Evolutionary conservation across 2,329 filamentous ascomycete species (phyloP), one percentile per base, ranked within the genome.

Genomic region (Davidsoniella australis): DNA sequence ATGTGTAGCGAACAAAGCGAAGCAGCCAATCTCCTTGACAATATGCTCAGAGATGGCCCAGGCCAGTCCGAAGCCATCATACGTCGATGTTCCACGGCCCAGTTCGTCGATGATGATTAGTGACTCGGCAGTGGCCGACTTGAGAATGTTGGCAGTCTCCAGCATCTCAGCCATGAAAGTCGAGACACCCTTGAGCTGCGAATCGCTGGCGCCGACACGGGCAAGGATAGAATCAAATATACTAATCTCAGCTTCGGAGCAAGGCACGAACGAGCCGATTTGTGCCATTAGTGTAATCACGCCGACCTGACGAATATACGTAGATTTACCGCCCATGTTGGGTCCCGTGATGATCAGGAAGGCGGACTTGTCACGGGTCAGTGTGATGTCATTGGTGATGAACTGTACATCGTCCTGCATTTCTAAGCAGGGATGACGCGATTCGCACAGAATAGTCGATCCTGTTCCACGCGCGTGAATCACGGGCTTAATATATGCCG

Each of bases 101-200:
- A 98, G 77, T 63, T 98, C 91, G 63, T 98, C 93, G 57, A 98
- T 95, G 64, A 98, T 96, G 66, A 98, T 96, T 48, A 98, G 75
- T 4, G 86, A 94, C 62, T 98, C 91, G 29, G 82, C 78, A 0
- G 91, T 98, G 2, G 91, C 91, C 0, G 86, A 93, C 67, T 96
- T 96, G 60, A 98, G 79, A 56, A 98, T 98, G 62, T 96, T 96
- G 56, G 91, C 87, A 1, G 91, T 98, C 63, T 98, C 91, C 18
- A 98, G 75, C 91, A 98, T 98, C 67, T 98, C 91, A 1, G 91
- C 91, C 93, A 98, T 98, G 64, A 98, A 98, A 0, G 91, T 98
- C 3, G 86, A 94, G 2, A 98, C 91, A 36, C 91, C 91, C 66
- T 96, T 96, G 55, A 98, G 80, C 64, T 96, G 91, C 5, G 85